Evolutionary conservation across 345 rosid species (phyloP), one percentile per base, ranked within the genome.

Genomic region (Carallia pectinifolia): DNA sequence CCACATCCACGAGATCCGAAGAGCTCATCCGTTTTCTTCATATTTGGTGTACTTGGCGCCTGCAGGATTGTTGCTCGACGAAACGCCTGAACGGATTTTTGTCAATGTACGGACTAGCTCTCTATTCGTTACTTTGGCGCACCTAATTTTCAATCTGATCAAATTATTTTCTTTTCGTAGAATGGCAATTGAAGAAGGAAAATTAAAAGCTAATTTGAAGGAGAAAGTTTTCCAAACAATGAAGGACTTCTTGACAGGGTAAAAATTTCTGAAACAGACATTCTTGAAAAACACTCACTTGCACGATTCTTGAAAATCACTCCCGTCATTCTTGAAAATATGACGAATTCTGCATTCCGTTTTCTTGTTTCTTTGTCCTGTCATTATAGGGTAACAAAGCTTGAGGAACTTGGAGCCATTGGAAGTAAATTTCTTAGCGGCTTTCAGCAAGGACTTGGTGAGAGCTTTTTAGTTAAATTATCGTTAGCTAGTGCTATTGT

Each of bases 401-500:
- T 87, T 71, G 94, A 91, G 74, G 89, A 89, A 67, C 75, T 85
- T 64, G 86, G 69, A 27, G 64, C 66, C 74, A 68, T 60, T 27
- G 90, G 86, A 63, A 68, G 77, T 74, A 78, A 50, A 70, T 82
- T 79, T 29, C 88, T 91, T 75, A 27, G n/a, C 27, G 80, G 80
- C 67, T 85, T 79, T 81, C 89, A 86, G 48, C 87, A 82, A 72
- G 85, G 81, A 60, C 85, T 91, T 30, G 79, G 94, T 85, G 69
- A 15, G 82, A 77, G 48, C 9, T 72, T 66, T 59, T 7, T 47
- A 40, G 1, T 27, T 69, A 13, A 50, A 52, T 64, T 71, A 34
- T 18, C 7, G 19, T 19, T 59, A 65, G 59, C 59, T 34, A 4
- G 7, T 1, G 12, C 18, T 55, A 23, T n/a, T 10, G 7, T 16